Evolutionary conservation across 192 early-diverging fungal species (phyloP).

Genomic region (Coemansia sp.): DNA sequence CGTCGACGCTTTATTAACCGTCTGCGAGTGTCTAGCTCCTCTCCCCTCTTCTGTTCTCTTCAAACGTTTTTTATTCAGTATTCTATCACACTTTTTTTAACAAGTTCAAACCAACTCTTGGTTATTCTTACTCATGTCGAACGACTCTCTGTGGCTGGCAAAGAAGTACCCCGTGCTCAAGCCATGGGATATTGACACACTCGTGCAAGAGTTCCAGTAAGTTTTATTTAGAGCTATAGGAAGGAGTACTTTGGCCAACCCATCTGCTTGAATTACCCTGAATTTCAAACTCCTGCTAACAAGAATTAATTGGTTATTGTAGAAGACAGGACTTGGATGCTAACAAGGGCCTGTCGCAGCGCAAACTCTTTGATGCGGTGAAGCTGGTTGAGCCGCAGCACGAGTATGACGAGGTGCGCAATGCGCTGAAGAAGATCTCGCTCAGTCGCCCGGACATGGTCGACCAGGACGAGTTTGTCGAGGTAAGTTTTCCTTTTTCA

Average conservation of each 20-base stretch:
- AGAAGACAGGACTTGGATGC: conserved; percentile 67
- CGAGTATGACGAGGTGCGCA: conserved; percentile 74
- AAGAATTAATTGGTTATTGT: not conserved
- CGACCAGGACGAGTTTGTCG: conserved; percentile 79
- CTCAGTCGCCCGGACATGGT: conserved; percentile 68
- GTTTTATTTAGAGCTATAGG: conserved; percentile 10
- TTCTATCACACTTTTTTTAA: not conserved
- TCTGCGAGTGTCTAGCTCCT: not conserved
- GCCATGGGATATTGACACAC: conserved; percentile 56
- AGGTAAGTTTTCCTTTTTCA: conserved; percentile 49
- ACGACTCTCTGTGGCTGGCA: conserved; percentile 35
- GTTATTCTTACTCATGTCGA: not conserved
- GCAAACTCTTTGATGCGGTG: conserved; percentile 63
- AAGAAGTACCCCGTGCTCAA: conserved; percentile 55
- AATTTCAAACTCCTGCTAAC: conserved; percentile 1
- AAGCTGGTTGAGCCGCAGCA: conserved; percentile 65
- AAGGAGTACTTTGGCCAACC: no score
- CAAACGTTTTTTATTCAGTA: not conserved
- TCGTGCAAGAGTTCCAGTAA: conserved; percentile 51
- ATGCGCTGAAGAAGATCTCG: conserved; percentile 66
- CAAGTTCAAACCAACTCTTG: not conserved
- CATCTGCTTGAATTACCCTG: not conserved
- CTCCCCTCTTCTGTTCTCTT: not conserved
- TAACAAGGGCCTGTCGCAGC: conserved; percentile 69
- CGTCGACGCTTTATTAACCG: not conserved